Percentiles rank a stretch among this genome's conserved stretches.
These are phyloP conservation scores for Lasiodiplodia gonubiensis DNA, from an alignment of 2,329 filamentous ascomycete species.

Conservation along the genomic window DNA sequence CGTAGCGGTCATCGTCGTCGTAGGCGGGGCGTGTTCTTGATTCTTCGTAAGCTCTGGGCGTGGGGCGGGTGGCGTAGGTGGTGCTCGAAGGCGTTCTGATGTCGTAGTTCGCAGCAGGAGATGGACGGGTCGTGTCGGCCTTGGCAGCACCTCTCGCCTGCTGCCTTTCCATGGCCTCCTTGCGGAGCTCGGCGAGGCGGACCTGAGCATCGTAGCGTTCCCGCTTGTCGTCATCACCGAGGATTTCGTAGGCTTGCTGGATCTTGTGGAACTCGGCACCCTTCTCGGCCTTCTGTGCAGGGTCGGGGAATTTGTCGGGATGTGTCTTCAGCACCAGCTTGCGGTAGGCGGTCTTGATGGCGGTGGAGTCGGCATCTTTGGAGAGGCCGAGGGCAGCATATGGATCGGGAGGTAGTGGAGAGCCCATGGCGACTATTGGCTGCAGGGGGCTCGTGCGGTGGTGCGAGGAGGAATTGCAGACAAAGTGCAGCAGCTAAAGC, in stretches of 20 bases:
- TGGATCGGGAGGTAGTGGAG: slow-evolving; percentile 68
- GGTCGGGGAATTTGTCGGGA: slow-evolving; percentile 87
- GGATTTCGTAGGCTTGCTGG: slow-evolving; percentile 89
- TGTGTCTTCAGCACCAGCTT: slow-evolving; percentile 89
- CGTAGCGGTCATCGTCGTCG: slow-evolving; percentile 25
- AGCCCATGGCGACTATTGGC: slow-evolving; percentile 42
- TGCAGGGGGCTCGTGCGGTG: slow-evolving; percentile 26
- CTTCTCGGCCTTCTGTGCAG: slow-evolving; percentile 75
- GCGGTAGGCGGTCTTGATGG: slow-evolving; percentile 80
- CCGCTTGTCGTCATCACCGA: slow-evolving; percentile 77
- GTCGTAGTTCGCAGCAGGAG: slow-evolving; percentile 37
- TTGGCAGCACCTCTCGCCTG: slow-evolving; percentile 30
- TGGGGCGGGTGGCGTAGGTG: slow-evolving; percentile 31
- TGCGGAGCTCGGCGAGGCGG: slow-evolving; percentile 69
- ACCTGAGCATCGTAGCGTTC: slow-evolving; percentile 79
- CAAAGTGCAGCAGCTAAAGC: slow-evolving; percentile 27
- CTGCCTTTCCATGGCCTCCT: slow-evolving; percentile 58
- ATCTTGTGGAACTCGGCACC: slow-evolving; percentile 90
- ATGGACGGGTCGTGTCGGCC: slow-evolving; percentile 40
- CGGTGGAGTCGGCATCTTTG: slow-evolving; percentile 70
- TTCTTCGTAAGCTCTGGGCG: slow-evolving; percentile 36
- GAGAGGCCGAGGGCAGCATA: slow-evolving; percentile 78
- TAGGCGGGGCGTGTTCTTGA: slow-evolving; percentile 33
- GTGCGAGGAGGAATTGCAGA: slow-evolving; percentile 24
- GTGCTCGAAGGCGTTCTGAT: slow-evolving; percentile 29